Base-by-base conservation (phyloP, 768 basidiomycete species). In the Mycena galopus region DNA sequence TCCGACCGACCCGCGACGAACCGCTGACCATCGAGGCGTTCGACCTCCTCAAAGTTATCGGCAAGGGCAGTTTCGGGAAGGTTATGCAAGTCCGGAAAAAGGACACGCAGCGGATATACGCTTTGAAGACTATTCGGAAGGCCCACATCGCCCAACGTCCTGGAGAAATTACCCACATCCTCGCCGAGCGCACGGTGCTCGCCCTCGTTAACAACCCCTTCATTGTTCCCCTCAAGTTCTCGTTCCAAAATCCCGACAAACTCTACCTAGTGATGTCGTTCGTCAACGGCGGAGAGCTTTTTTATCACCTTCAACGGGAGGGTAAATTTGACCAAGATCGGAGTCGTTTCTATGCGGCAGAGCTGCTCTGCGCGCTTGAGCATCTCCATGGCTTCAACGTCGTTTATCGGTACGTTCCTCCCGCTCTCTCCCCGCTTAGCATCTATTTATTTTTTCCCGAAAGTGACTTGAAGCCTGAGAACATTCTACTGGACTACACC, bases 51-150 rank as follows among this genome's bases (percentile, higher is more conserved):
- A 98, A 97, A 81, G 97, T 99, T 55, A 97, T 99, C 70, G 97
- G 97, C 23, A 98, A 98, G 83, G 97, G 98, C 14, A 94, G 92
- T 71, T 99, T 99, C 77, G 97, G 98, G 19, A 99, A 99, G 83
- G 97, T 97, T 42, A 99, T 99, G 98, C 97, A 99, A 88, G 97
- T 99, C 50, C 93, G 96, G 65, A 99, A 99, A 86, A 97, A 98
- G 85, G 96, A 99, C 83, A 99, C 98, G 1, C 90, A 95, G 76
- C 95, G 98, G 69, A 94, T 99, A 78, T 99, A 99, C 84, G 97
- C 97, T 3, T 87, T 99, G 78, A 99, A 99, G 86, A 98, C 98
- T 4, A 98, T 99, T 77, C 91, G 97, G 65, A 99, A 99, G 68
- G 97, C 97, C 4, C 96, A 98, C 79, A 99, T 99, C 75, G 98